These are phyloP conservation scores for Tuber borchii DNA, from an alignment of 495 filamentous ascomycete species.

Conservation along the genomic window DNA sequence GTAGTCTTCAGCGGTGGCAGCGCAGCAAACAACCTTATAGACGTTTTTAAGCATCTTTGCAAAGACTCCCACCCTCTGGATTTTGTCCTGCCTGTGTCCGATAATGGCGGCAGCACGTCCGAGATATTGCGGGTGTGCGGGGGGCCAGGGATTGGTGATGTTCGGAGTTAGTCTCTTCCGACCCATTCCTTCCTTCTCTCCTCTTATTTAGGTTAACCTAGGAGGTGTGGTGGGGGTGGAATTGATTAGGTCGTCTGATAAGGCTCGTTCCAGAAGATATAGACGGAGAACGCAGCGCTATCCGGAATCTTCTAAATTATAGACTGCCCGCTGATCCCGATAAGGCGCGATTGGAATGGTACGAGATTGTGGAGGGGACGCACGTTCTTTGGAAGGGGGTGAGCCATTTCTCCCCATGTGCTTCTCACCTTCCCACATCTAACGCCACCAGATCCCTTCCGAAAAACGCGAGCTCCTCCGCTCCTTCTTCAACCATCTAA, in stretches of 20 bases:
- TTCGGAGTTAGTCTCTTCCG: constrained; percentile 61
- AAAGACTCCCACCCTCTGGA: constrained; percentile 57
- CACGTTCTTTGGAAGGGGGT: constrained; percentile 60
- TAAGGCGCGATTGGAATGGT: constrained; percentile 64
- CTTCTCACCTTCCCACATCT: constrained; percentile 2
- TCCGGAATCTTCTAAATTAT: constrained; percentile 78
- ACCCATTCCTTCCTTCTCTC: constrained; percentile 7
- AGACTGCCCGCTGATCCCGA: constrained; percentile 57
- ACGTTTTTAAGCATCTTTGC: constrained; percentile 74
- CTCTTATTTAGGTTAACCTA: constrained; percentile 2
- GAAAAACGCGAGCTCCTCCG: constrained; percentile 88
- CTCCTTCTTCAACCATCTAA: constrained; percentile 77
- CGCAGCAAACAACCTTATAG: constrained; percentile 87
- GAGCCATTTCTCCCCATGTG: constrained; percentile 13
- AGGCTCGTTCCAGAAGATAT: constrained; percentile 68
- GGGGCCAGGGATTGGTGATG: constrained; percentile 85
- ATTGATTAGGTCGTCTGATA: constrained; percentile 65
- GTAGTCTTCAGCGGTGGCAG: constrained; percentile 84
- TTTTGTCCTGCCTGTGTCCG: constrained; percentile 80
- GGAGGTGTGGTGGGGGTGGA: constrained; percentile 18
- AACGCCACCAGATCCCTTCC: constrained; percentile 55
- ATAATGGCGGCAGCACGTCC: constrained; percentile 88
- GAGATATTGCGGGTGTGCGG: constrained; percentile 90
- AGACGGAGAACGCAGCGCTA: constrained; percentile 60
- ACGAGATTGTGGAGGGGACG: constrained; percentile 77